phyloP scores from a whole-genome alignment of 164 flowering plant genomes.

The Vitis riparia region DNA sequence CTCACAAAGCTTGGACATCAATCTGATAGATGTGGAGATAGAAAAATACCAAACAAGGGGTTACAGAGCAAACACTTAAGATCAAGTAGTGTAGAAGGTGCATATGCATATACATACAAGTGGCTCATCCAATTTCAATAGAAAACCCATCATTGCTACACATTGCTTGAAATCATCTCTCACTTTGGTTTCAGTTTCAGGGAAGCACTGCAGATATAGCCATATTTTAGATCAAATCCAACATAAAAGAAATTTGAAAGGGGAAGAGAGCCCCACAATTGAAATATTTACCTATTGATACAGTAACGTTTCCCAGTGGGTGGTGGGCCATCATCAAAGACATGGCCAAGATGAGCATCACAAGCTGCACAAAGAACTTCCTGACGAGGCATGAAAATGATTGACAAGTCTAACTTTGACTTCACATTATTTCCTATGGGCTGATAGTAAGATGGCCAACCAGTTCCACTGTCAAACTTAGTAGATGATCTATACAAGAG shows the following conservation, averaged over 20 bases:
- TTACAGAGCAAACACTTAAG: not conserved
- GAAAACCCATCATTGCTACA: not conserved
- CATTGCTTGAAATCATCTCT: conserved; percentile 4
- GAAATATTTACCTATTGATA: conserved; percentile 65
- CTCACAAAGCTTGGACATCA: not conserved
- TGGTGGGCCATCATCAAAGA: conserved; percentile 91
- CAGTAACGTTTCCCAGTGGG: conserved; percentile 92
- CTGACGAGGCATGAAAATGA: conserved; percentile 88
- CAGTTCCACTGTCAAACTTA: conserved; percentile 95
- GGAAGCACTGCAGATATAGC: conserved; percentile 55
- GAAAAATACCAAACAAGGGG: no score
- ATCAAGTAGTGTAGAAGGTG: not conserved
- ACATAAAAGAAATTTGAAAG: not conserved
- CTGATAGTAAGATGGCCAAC: conserved; percentile 92
- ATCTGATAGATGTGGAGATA: no score
- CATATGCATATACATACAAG: not conserved
- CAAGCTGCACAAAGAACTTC: conserved; percentile 84
- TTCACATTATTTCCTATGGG: conserved; percentile 79
- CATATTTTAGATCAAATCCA: not conserved
- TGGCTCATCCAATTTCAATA: not conserved
- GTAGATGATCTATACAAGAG: conserved; percentile 66
- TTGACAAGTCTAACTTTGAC: conserved; percentile 76
- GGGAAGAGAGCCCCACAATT: not conserved
- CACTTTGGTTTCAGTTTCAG: conserved; percentile 67
- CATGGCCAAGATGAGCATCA: conserved; percentile 92